Percentiles rank a stretch among this genome's conserved stretches.
Evolutionary conservation across 1,284 basidiomycete species (phyloP).

Genomic region (Sporisorium iseilematis-ciliati): DNA sequence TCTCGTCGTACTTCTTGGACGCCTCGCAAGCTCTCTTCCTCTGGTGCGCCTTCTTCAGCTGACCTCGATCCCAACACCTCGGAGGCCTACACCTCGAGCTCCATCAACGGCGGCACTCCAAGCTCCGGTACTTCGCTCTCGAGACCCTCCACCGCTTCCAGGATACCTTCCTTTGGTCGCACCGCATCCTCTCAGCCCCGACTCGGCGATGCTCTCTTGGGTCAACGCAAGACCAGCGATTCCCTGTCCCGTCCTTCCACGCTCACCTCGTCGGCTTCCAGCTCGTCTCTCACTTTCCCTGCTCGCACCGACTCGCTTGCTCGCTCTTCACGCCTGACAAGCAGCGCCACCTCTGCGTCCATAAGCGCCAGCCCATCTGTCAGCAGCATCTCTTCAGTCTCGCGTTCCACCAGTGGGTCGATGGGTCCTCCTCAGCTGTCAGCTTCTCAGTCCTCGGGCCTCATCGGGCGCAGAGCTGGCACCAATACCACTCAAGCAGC

Average conservation of each 20-base stretch:
- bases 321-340: constrained; percentile 21
- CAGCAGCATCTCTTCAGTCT: constrained; percentile 27
- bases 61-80: constrained; percentile 33
- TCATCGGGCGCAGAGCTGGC: constrained; percentile 11
- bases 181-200: constrained; percentile 30
- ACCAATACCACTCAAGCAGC: constrained; percentile 3
- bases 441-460: constrained; percentile 29
- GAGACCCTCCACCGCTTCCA: constrained; percentile 33
- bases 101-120: not conserved
- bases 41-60: constrained; percentile 2
- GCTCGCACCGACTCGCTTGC: constrained; percentile 39
- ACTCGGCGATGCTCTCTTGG: constrained; percentile 51
- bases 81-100: constrained; percentile 1
- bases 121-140: constrained; percentile 8
- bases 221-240: constrained; percentile 49
- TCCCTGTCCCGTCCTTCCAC: constrained; percentile 20
- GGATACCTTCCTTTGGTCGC: constrained; percentile 49
- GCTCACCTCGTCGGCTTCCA: constrained; percentile 38
- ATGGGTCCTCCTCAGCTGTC: constrained; percentile 44
- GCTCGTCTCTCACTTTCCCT: constrained; percentile 41
- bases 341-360: constrained; percentile 10
- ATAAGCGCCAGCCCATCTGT: constrained; percentile 33
- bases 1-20: constrained; percentile 46
- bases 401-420: constrained; percentile 34
- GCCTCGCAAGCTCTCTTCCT: constrained; percentile 22